Base-by-base conservation (phyloP, 257 asterid genomes). In the Apocynum venetum region DNA sequence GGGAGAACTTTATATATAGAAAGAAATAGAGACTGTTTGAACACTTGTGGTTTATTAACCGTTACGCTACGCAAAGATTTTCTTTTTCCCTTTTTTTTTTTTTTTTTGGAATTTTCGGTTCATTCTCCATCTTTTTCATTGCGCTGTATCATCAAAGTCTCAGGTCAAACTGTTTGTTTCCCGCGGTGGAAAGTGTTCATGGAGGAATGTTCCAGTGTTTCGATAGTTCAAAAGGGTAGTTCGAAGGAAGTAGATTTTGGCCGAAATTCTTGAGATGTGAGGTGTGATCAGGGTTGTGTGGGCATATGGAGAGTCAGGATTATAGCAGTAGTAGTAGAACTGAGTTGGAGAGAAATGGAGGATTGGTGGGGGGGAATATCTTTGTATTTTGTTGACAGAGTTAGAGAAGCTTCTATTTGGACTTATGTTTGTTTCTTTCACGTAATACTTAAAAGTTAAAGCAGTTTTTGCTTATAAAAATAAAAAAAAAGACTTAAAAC, bases 121-220 rank as follows among this genome's bases (percentile, higher is more conserved):
- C 12, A 6, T n/a, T 60, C 25, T 13, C 25, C 11, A 11, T 36
- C 4, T 47, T 4, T 14, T 57, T 36, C 11, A 7, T 31, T 1
- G 17, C 8, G 5, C 31, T 25, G 31, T 25, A 25, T 25, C 31
- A 25, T 25, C 31, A 25, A 40, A 66, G 48, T 31, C 15, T 35
- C 43, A 38, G 74, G 79, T 76, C 79, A 76, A 76, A 40, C 0
- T 14, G 78, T 47, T 43, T 36, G 72, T 51, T 65, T 52, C 65
- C 79, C 66, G 66, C 68, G 46, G 57, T 66, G 11, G 66, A 6
- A 13, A 25, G 31, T 25, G 31, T 25, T 25, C 31, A 25, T 25
- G 31, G 31, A 25, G 31, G 31, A 25, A 25, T 43, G 47, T 2
- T 43, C 47, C 47, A 43, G 47, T 43, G 43, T 48, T 51, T 55